Evolutionary conservation across 352 stramenopile genomes (phyloP).

Genomic region (Phytophthora cactorum): DNA sequence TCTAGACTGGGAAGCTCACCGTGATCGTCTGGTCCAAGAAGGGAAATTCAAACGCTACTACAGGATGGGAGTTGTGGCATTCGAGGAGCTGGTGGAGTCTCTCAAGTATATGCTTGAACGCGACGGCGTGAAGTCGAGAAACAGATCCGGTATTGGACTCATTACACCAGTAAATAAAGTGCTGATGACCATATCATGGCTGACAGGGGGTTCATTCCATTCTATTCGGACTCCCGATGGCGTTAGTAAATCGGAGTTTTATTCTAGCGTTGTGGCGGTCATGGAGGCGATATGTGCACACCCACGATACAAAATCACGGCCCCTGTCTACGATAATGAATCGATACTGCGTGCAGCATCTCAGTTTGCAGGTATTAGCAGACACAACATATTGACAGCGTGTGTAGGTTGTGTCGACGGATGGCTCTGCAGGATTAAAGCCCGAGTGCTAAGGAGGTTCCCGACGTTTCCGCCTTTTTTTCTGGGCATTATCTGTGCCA

Average conservation of each 20-base stretch:
- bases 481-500: conserved; percentile 9
- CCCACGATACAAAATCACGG: background rate
- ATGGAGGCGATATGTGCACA: conserved; percentile 2
- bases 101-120: background rate
- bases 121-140: background rate
- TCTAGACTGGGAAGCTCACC: conserved; percentile 8
- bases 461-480: conserved; percentile 2
- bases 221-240: no score
- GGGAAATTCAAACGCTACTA: conserved; percentile 7
- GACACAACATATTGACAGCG: conserved; percentile 4
- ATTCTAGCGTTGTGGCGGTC: background rate
- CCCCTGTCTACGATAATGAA: background rate
- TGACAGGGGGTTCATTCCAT: no score
- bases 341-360: background rate
- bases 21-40: background rate
- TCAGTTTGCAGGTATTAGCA: conserved; percentile 7
- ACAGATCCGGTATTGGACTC: background rate
- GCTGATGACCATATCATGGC: no score
- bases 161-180: background rate
- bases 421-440: background rate
- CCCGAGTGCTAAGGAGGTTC: conserved; percentile 3
- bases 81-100: no score
- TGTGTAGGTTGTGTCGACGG: conserved; percentile 10
- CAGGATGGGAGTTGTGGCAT: no score
- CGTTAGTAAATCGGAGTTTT: background rate